Evolutionary conservation across 1,139 yeast genomes (phyloP).

Genomic region (Debaryomyces psychrophilus): DNA sequence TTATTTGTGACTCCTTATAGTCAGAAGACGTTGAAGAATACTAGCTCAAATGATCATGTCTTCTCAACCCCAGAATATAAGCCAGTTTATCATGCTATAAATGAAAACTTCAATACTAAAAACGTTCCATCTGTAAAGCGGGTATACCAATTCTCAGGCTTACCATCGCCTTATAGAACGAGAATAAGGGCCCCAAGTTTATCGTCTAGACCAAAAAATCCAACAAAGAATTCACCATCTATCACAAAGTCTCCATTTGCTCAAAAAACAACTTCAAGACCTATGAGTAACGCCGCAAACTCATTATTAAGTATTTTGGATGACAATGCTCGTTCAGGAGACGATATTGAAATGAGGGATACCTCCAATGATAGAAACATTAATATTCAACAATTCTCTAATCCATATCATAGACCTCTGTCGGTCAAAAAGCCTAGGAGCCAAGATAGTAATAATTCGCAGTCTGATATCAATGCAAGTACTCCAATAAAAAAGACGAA

Average conservation of each 20-base stretch:
- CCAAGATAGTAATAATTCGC: background rate
- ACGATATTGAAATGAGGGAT: slow-evolving; percentile 18
- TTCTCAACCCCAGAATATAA: slow-evolving; percentile 45
- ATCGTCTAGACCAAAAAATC: slow-evolving; percentile 18
- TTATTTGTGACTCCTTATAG: slow-evolving; percentile 24
- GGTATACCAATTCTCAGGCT: slow-evolving; percentile 63
- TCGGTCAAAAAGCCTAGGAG: slow-evolving; percentile 24
- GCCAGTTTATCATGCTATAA: slow-evolving; percentile 39
- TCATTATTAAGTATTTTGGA: slow-evolving; percentile 66
- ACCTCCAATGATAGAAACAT: slow-evolving; percentile 11
- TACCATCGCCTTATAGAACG: slow-evolving; percentile 68
- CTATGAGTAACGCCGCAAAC: slow-evolving; percentile 66
- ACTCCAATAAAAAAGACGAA: slow-evolving; percentile 14
- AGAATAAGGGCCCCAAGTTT: slow-evolving; percentile 41
- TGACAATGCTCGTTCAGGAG: slow-evolving; percentile 25
- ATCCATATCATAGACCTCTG: slow-evolving; percentile 51
- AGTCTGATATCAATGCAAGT: background rate
- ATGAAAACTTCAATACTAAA: slow-evolving; percentile 28
- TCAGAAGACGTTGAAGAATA: slow-evolving; percentile 26
- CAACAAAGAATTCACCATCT: slow-evolving; percentile 4
- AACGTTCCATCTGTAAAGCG: slow-evolving; percentile 44
- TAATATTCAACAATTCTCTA: slow-evolving; percentile 41
- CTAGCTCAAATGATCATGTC: slow-evolving; percentile 14
- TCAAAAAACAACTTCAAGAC: slow-evolving; percentile 18
- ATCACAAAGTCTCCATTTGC: slow-evolving; percentile 6